Percentiles rank a stretch among this genome's conserved stretches.
phyloP scores from a whole-genome alignment of 2,329 filamentous ascomycete genomes.

The Tolypocladium guangdongense region DNA sequence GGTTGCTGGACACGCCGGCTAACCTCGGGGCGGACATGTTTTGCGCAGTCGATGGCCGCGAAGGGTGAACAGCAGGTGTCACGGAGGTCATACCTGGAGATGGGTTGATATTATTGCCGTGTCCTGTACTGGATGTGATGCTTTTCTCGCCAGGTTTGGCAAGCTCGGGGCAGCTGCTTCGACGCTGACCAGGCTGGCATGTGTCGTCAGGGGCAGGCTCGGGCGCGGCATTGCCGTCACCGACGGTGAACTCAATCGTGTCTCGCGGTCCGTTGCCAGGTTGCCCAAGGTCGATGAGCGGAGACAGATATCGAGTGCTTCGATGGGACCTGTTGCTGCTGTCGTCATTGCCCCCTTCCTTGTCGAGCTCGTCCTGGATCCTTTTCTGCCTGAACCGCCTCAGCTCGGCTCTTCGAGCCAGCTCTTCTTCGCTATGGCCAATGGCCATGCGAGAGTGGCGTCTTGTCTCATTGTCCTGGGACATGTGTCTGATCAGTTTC shows the following conservation, averaged over 20 bases:
- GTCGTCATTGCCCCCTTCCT: slow-evolving; percentile 28
- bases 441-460: slow-evolving; percentile 29
- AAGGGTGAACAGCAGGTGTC: not conserved
- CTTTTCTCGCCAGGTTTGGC: not conserved
- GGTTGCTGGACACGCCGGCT: slow-evolving; percentile 1
- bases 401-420: slow-evolving; percentile 44
- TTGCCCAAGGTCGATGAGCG: slow-evolving; percentile 16
- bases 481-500: slow-evolving; percentile 34
- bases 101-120: not conserved
- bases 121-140: not conserved
- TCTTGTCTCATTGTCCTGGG: slow-evolving; percentile 29
- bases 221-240: not conserved
- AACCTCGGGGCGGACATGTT: not conserved
- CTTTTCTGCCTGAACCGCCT: slow-evolving; percentile 42
- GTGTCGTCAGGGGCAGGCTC: not conserved
- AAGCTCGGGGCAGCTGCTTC: not conserved
- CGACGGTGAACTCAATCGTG: slow-evolving; percentile 33
- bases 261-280: slow-evolving; percentile 34
- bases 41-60: not conserved
- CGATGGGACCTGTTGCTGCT: slow-evolving; percentile 14
- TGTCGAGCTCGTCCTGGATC: slow-evolving; percentile 46
- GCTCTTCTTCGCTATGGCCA: slow-evolving; percentile 38
- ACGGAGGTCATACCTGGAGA: not conserved
- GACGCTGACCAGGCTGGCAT: not conserved
- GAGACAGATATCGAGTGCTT: slow-evolving; percentile 12